Evolutionary conservation across 2,329 filamentous ascomycete species (phyloP), one percentile per base, ranked within the genome.

Genomic region (Botrytis porri): DNA sequence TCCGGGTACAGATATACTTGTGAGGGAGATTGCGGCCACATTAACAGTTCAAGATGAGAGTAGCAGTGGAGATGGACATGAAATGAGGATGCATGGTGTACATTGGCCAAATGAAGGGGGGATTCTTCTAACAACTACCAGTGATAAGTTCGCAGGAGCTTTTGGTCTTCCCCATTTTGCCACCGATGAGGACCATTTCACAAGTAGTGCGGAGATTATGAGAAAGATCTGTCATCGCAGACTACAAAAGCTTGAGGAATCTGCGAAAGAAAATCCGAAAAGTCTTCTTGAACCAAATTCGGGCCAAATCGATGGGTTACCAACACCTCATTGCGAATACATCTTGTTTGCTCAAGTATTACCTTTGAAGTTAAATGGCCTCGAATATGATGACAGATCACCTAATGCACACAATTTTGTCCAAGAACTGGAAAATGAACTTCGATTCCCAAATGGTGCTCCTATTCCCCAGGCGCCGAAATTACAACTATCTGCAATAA

Each of bases 141-240:
- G 94, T 81, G 93, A 97, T 80, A 98, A 97, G 84, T 96, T 96
- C 79, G 89, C 92, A n/a, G 95, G 96, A 61, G 91, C 98, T 72
- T 97, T 97, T 81, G 92, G 91, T 3, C 84, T 98, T 64, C 95
- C 96, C 39, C 94, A 98, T 81, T 87, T 99, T 69, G 86, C 92
- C 0, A 87, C 93, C 25, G 88, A 86, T 9, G 79, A 84, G 35
- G 83, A 84, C 5, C 84, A 88, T 66, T 89, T 87, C 79, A 81
- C 83, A 79, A 86, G 87, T 74, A 86, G 89, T 83, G 81, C 91
- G 79, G 84, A 84, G 69, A 83, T 97, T 25, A 85, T 98, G 51
- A 93, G 95, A 78, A 85, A 87, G 76, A 95, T 93, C 0, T 84
- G 98, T 22, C 87, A 89, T 32, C 85, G 88, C 70, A 87, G 89